Evolutionary conservation across 805 yeast genomes (phyloP).

Genomic region (Torulaspora gathmanii): DNA sequence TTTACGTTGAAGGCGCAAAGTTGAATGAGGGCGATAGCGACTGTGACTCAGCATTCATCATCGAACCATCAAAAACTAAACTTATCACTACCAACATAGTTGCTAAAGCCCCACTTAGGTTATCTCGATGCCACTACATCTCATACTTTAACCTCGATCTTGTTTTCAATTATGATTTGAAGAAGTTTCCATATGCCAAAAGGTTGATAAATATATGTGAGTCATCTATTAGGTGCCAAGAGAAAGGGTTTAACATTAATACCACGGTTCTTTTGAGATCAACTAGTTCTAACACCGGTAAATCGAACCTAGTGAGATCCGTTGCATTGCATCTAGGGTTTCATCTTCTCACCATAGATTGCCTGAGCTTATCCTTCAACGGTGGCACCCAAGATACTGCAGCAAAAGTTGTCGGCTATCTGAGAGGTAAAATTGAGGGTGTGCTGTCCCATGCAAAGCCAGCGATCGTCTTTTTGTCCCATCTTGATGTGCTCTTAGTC

Average conservation of each 20-base stretch:
- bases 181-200: conserved; percentile 45
- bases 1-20: conserved; percentile 52
- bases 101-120: conserved; percentile 36
- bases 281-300: conserved; percentile 72
- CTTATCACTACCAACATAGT: conserved; percentile 64
- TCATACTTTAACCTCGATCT: conserved; percentile 44
- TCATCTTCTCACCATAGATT: conserved; percentile 64
- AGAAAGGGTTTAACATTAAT: conserved; percentile 39
- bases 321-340: conserved; percentile 57
- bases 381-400: conserved; percentile 66
- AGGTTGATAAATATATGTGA: conserved; percentile 50
- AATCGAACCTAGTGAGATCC: conserved; percentile 56
- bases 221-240: conserved; percentile 42
- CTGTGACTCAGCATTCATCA: conserved; percentile 42
- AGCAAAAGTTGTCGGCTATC: conserved; percentile 68
- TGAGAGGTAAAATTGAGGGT: conserved; percentile 72
- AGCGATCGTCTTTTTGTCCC: conserved; percentile 56
- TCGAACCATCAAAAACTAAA: conserved; percentile 65
- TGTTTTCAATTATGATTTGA: conserved; percentile 35
- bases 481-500: conserved; percentile 70
- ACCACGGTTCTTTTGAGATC: conserved; percentile 68
- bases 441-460: conserved; percentile 43
- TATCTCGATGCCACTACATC: conserved; percentile 39
- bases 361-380: conserved; percentile 42
- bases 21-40: conserved; percentile 19